These are phyloP conservation scores for Botrytis squamosa DNA, from an alignment of 2,329 filamentous ascomycete species.

Conservation along the genomic window DNA sequence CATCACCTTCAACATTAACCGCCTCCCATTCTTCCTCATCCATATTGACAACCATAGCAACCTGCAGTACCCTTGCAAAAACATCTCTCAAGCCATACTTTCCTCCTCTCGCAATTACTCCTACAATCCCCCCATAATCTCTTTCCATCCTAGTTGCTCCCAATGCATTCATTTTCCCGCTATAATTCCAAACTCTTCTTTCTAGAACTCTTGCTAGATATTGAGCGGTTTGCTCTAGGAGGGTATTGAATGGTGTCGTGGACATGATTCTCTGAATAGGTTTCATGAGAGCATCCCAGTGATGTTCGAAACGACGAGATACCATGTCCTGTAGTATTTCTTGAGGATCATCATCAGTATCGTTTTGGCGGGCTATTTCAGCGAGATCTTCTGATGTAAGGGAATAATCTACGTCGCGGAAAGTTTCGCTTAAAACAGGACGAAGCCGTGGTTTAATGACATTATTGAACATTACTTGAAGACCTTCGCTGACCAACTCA, in stretches of 20 bases:
- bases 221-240: slow-evolving; percentile 43
- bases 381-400: slow-evolving; percentile 61
- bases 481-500: slow-evolving; percentile 80
- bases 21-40: slow-evolving; percentile 96
- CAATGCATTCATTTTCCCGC: slow-evolving; percentile 72
- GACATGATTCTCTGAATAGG: slow-evolving; percentile 86
- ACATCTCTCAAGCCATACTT: slow-evolving; percentile 76
- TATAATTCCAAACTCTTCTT: slow-evolving; percentile 80
- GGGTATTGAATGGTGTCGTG: slow-evolving; percentile 72
- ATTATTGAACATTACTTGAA: slow-evolving; percentile 82
- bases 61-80: slow-evolving; percentile 75
- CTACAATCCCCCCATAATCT: slow-evolving; percentile 75
- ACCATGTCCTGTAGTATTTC: slow-evolving; percentile 64
- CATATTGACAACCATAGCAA: slow-evolving; percentile 87
- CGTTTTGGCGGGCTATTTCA: slow-evolving; percentile 53
- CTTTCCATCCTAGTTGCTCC: slow-evolving; percentile 82
- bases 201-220: slow-evolving; percentile 62
- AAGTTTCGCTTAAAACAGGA: slow-evolving; percentile 81
- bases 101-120: slow-evolving; percentile 62
- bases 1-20: slow-evolving; percentile 46
- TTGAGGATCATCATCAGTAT: slow-evolving; percentile 47
- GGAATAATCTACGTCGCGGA: slow-evolving; percentile 87
- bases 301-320: slow-evolving; percentile 74
- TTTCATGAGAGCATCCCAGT: slow-evolving; percentile 82
- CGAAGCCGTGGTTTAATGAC: slow-evolving; percentile 83